Base-by-base conservation (phyloP, 257 asterid species). In the Lithospermum erythrorhizon region DNA sequence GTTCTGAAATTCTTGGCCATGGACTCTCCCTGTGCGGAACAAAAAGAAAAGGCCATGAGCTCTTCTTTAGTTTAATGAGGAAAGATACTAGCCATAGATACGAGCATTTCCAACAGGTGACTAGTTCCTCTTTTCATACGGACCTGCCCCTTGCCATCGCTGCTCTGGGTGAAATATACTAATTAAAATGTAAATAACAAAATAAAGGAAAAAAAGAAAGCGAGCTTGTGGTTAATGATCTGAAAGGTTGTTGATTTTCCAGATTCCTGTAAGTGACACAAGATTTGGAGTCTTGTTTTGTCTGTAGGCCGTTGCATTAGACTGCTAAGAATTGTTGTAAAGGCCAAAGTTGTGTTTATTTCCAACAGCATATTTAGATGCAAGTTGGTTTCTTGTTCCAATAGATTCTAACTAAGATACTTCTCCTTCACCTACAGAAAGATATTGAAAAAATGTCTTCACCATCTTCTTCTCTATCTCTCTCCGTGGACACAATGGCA, bases 31-130 rank as follows among this genome's bases (percentile, higher is more conserved):
- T 78, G 84, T 56, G 24, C 27, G 11, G 5, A 15, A 80, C 67
- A 71, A 84, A 70, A 73, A 75, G 49, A 62, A 75, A 74, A 72
- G 64, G 54, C 58, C 81, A 70, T 65, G 72, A 61, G 55, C 53
- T 69, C 37, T 71, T 49, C 37, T 74, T 62, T n/a, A 14, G 49
- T 41, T 1, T 14, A 11, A 13, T 13, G 49, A 11, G 72, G 76
- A 66, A 58, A 53, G 60, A 64, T 59, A 53, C 60, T 70, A 58
- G 64, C 58, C 53, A 62, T 65, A 67, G 74, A 68, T 45, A 59
- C 64, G 51, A 68, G 63, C 48, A 60, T 49, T 68, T 68, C 68
- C 70, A 51, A 52, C 63, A 73, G 73, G 65, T 78, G 71, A 66
- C 19, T 51, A 60, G 72, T 20, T 60, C 82, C 75, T 89, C 89